A percentile compares a stretch with the other conserved stretches of the same genome.
Evolutionary conservation across 148 eudicot species (phyloP).

Genomic region (Dysphania ambrosioides): DNA sequence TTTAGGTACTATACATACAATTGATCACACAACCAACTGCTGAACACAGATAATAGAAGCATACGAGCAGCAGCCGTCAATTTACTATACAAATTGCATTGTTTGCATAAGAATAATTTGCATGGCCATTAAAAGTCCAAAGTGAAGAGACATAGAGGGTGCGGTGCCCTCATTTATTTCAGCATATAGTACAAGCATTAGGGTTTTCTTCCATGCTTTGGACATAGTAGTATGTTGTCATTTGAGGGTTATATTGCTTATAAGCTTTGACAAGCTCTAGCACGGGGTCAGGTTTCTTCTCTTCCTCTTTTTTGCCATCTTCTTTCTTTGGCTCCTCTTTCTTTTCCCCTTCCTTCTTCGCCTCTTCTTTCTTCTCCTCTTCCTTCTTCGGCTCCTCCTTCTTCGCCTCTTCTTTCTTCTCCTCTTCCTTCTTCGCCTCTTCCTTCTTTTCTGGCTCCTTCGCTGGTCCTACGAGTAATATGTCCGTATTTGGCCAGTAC

Average conservation of each 20-base stretch:
- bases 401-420: conserved; percentile 28
- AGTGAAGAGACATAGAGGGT: neutral
- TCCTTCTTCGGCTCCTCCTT: conserved; percentile 27
- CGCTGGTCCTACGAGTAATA: conserved; percentile 54
- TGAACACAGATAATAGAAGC: neutral
- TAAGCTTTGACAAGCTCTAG: conserved; percentile 40
- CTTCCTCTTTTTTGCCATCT: conserved; percentile 44
- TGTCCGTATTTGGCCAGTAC: conserved; percentile 41
- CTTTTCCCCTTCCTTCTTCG: conserved; percentile 34
- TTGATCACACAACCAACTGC: neutral
- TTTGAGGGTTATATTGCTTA: conserved; percentile 44
- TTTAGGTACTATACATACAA: neutral
- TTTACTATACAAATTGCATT: conserved; percentile 10
- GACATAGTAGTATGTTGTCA: conserved; percentile 38
- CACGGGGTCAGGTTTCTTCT: conserved; percentile 39
- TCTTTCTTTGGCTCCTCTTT: conserved; percentile 48
- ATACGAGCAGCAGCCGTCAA: neutral
- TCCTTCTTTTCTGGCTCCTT: conserved; percentile 50
- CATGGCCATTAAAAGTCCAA: neutral
- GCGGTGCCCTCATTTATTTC: neutral
- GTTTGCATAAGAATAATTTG: neutral
- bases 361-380: conserved; percentile 34
- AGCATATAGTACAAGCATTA: conserved; percentile 63
- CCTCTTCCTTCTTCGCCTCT: conserved; percentile 36
- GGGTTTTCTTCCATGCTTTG: conserved; percentile 82